phyloP scores from a whole-genome alignment of 2,329 filamentous ascomycete genomes.

The Aspergillus ochraceus region DNA sequence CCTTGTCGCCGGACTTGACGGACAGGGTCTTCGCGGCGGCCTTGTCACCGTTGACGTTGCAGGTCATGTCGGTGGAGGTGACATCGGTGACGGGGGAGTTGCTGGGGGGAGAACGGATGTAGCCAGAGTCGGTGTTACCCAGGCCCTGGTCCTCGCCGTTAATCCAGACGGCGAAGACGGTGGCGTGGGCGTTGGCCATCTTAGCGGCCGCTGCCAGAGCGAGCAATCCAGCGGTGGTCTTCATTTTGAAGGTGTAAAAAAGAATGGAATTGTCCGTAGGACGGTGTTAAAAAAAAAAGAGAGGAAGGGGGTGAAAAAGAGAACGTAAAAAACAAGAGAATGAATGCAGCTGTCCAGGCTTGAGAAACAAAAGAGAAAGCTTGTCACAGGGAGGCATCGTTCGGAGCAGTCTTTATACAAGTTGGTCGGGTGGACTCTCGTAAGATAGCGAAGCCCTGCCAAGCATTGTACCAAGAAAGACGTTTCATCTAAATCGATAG shows the following conservation, averaged over 20 bases:
- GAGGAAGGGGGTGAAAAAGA: constrained; percentile 5
- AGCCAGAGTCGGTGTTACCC: constrained; percentile 19
- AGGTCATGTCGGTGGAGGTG: constrained; percentile 22
- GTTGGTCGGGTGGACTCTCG: not conserved
- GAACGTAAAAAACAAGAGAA: constrained; percentile 7
- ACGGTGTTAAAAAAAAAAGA: constrained; percentile 5
- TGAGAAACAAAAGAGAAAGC: constrained; percentile 1
- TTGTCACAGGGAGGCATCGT: not conserved
- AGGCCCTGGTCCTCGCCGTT: constrained; percentile 23
- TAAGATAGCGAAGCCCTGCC: constrained; percentile 12
- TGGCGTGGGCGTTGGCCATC: constrained; percentile 21
- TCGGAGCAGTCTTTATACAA: constrained; percentile 3
- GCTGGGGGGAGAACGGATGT: constrained; percentile 23
- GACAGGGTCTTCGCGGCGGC: constrained; percentile 18
- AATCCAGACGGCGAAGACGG: constrained; percentile 24
- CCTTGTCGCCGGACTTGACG: constrained; percentile 21
- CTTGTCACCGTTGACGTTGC: constrained; percentile 21
- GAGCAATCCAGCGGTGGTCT: constrained; percentile 21
- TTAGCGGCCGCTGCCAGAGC: constrained; percentile 25
- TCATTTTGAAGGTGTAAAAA: constrained; percentile 15
- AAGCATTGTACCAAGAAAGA: not conserved
- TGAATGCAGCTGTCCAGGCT: constrained; percentile 9
- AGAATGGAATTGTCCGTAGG: constrained; percentile 8
- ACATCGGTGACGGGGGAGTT: constrained; percentile 23
- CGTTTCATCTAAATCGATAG: constrained; percentile 6